Evolutionary conservation across 1,284 basidiomycete species (phyloP), one percentile per base, ranked within the genome.

Genomic region (Austropuccinia psidii): DNA sequence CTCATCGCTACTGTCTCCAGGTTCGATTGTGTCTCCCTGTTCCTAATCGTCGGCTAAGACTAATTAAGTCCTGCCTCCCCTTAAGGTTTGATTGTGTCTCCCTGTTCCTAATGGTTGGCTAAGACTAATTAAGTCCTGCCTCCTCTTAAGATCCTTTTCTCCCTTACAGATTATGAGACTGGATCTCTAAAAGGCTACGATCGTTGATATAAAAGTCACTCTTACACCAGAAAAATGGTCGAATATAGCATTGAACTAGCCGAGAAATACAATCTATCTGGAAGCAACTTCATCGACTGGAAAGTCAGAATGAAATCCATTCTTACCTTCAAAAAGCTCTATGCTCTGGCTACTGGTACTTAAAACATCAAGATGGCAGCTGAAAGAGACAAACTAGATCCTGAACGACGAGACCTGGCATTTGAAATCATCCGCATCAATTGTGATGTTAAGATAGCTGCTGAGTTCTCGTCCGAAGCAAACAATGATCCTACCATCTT

Each of bases 101-200:
- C n/a, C n/a, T n/a, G n/a, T n/a, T n/a, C n/a, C n/a, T n/a, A n/a
- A n/a, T n/a, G n/a, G n/a, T n/a, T n/a, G n/a, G n/a, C n/a, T n/a
- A n/a, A n/a, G n/a, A n/a, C n/a, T n/a, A n/a, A n/a, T n/a, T n/a
- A n/a, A n/a, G n/a, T n/a, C n/a, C n/a, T n/a, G n/a, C n/a, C n/a
- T n/a, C n/a, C n/a, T n/a, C n/a, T n/a, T n/a, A n/a, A n/a, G n/a
- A n/a, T n/a, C n/a, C n/a, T n/a, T n/a, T n/a, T n/a, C n/a, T n/a
- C n/a, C n/a, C 29, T 57, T 5, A 57, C 54, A 8, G 54, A 57
- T 57, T 57, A 57, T 57, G 54, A 57, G 54, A 57, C 27, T 31
- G 54, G 54, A 13, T 4, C 29, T 27, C 54, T 57, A 4, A 4
- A 8, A 29, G 27, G 7, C 27, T 4, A 8, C 19, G 27, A 29